phyloP scores from a whole-genome alignment of 129 eudicot genomes.

The Silybum marianum region DNA sequence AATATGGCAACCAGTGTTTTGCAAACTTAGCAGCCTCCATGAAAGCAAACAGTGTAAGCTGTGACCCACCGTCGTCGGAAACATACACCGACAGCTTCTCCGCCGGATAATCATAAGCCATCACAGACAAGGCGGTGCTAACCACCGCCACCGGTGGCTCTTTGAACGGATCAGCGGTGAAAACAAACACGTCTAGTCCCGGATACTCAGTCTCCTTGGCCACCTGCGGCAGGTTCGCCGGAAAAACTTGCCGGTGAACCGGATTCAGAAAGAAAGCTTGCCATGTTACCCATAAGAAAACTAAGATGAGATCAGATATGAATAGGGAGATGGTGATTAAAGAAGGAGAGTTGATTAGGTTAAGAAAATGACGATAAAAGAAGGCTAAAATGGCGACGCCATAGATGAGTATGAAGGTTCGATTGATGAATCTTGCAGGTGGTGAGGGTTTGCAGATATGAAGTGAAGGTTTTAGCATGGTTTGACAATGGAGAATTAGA shows the following conservation, averaged over 20 bases:
- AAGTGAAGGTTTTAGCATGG: constrained; percentile 39
- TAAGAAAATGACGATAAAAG: constrained; percentile 52
- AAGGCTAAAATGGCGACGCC: constrained; percentile 44
- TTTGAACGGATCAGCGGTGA: constrained; percentile 86
- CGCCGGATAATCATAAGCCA: constrained; percentile 88
- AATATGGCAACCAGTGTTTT: constrained; percentile 71
- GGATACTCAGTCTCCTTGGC: constrained; percentile 44
- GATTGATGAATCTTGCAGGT: constrained; percentile 43
- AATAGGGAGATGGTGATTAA: constrained; percentile 33
- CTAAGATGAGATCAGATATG: constrained; percentile 56
- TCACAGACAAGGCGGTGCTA: constrained; percentile 84
- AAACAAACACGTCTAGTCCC: constrained; percentile 61
- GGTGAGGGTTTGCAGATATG: constrained; percentile 41
- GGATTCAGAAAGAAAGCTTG: constrained; percentile 61
- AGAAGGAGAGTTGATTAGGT: constrained; percentile 35
- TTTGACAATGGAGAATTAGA: neutral
- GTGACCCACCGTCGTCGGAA: constrained; percentile 93
- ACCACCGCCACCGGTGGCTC: constrained; percentile 79
- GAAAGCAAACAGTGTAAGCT: constrained; percentile 67
- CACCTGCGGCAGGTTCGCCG: constrained; percentile 47
- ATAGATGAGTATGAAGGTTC: constrained; percentile 54
- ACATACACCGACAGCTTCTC: constrained; percentile 83
- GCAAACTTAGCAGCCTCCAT: constrained; percentile 87
- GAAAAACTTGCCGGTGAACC: constrained; percentile 47
- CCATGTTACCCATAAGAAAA: constrained; percentile 63